phyloP scores from a whole-genome alignment of 2,329 filamentous ascomycete genomes.

The Microdochium nivale region DNA sequence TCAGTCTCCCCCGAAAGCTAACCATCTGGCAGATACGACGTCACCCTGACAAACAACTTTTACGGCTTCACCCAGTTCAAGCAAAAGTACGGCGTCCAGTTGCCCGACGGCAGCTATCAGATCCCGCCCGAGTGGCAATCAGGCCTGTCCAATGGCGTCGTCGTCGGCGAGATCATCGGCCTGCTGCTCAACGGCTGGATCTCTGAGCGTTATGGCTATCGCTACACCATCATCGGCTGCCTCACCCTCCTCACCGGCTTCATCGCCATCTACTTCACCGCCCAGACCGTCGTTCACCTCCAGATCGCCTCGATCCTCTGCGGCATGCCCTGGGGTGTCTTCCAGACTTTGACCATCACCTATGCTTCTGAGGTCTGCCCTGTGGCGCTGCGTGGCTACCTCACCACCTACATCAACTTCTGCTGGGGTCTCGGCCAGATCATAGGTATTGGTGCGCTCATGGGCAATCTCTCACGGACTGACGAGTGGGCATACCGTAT shows the following conservation, averaged over 20 bases:
- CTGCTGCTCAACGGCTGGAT: conserved; percentile 57
- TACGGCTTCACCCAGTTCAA: conserved; percentile 54
- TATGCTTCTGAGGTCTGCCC: conserved; percentile 69
- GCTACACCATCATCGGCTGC: conserved; percentile 53
- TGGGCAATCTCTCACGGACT: conserved; percentile 53
- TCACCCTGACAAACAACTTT: conserved; percentile 75
- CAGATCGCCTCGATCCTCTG: conserved; percentile 55
- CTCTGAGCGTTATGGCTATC: conserved; percentile 60
- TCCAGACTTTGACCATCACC: conserved; percentile 50
- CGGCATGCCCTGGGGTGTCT: conserved; percentile 54
- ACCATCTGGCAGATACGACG: conserved; percentile 53
- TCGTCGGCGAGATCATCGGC: conserved; percentile 55
- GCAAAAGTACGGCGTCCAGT: conserved; percentile 43
- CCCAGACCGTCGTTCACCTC: conserved; percentile 47
- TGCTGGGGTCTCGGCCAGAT: conserved; percentile 72
- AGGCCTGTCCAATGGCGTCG: conserved; percentile 44
- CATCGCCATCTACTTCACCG: conserved; percentile 58
- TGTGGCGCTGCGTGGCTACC: conserved; percentile 57
- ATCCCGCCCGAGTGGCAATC: conserved; percentile 56
- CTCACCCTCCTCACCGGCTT: conserved; percentile 46
- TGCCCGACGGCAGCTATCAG: conserved; percentile 37
- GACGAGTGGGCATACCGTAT: conserved; percentile 61
- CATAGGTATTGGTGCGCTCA: conserved; percentile 66
- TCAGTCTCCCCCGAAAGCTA: background rate
- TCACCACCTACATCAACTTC: conserved; percentile 68